Evolutionary conservation across 257 asterid genomes (phyloP).

Genomic region (Solanum chaucha): DNA sequence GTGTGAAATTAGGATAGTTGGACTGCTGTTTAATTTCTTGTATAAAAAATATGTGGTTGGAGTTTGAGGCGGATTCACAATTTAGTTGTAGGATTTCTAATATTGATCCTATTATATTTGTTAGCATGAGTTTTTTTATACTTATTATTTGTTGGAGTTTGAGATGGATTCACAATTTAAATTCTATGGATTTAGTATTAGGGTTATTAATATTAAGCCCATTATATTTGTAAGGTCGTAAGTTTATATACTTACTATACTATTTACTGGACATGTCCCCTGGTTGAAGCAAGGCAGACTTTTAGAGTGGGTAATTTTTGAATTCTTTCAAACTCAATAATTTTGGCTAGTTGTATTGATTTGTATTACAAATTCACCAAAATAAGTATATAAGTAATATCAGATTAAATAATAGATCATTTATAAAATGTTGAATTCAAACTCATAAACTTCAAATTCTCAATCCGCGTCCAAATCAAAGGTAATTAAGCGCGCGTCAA

Average conservation of each 20-base stretch:
- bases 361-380: not conserved
- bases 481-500: not conserved
- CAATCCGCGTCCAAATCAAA: not conserved
- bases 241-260: not conserved
- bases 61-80: not conserved
- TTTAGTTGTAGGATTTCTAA: too few species aligned
- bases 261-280: not conserved
- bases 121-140: not conserved
- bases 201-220: not conserved
- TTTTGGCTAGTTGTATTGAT: not conserved
- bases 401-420: not conserved
- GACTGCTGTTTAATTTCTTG: not conserved
- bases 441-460: not conserved
- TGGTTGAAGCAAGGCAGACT: not conserved
- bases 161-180: not conserved
- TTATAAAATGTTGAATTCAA: too few species aligned
- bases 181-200: too few species aligned
- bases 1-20: not conserved
- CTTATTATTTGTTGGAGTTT: too few species aligned
- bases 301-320: not conserved
- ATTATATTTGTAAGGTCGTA: not conserved
- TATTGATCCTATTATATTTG: not conserved
- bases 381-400: not conserved
- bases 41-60: not conserved
- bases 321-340: not conserved